Evolutionary conservation across 768 basidiomycete genomes (phyloP).

Genomic region (Rhizopogon sp.): DNA sequence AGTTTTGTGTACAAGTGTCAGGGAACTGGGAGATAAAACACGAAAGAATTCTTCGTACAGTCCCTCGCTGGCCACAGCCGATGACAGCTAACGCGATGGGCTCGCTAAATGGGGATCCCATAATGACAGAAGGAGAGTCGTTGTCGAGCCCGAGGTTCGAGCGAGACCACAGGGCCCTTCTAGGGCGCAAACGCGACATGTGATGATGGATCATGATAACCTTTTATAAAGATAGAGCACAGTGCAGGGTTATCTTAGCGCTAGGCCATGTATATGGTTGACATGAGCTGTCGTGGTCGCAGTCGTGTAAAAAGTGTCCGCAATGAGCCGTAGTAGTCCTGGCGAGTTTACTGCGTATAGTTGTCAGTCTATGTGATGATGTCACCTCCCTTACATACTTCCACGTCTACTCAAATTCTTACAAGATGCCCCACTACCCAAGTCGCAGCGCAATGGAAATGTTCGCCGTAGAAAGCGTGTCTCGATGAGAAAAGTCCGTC

Average conservation of each 20-base stretch:
- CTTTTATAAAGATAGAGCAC: background rate
- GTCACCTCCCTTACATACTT: slow-evolving; percentile 52
- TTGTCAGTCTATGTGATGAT: slow-evolving; percentile 26
- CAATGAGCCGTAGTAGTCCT: background rate
- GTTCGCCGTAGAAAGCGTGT: slow-evolving; percentile 19
- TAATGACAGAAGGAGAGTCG: slow-evolving; percentile 12
- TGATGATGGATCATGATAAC: slow-evolving; percentile 12
- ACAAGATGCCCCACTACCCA: slow-evolving; percentile 25
- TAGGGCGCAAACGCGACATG: slow-evolving; percentile 20
- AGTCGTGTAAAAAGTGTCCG: background rate
- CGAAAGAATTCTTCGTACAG: slow-evolving; percentile 34
- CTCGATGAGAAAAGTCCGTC: slow-evolving; percentile 29
- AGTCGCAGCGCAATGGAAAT: slow-evolving; percentile 5
- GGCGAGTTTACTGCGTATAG: background rate
- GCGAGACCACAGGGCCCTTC: slow-evolving; percentile 31
- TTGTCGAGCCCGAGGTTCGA: slow-evolving; percentile 21
- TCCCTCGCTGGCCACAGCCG: slow-evolving; percentile 82
- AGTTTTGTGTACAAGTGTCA: slow-evolving; percentile 37
- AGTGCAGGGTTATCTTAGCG: background rate
- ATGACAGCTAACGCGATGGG: slow-evolving; percentile 72
- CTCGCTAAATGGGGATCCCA: slow-evolving; percentile 5
- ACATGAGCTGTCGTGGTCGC: background rate
- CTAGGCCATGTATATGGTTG: background rate
- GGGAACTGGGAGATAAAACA: background rate
- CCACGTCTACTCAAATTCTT: slow-evolving; percentile 54